A percentile compares a stretch with the other conserved stretches of the same genome.
These are phyloP conservation scores for Striga hermonthica DNA, from an alignment of 305 asterid species.

Conservation along the genomic window DNA sequence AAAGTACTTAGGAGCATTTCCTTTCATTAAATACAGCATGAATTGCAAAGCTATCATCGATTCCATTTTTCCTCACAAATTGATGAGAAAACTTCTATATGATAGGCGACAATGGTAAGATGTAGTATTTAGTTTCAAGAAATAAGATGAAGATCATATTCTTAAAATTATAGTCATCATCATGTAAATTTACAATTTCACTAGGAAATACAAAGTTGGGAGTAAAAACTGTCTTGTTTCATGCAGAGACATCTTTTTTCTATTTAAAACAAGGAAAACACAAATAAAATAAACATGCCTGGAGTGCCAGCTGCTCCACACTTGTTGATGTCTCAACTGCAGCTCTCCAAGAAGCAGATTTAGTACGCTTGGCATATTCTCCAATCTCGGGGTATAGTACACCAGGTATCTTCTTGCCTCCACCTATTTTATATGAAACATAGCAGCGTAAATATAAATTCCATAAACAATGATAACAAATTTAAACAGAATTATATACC, in stretches of 20 bases:
- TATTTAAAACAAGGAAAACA: conserved; percentile 10
- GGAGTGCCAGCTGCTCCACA: conserved; percentile 85
- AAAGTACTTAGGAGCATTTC: conserved; percentile 22
- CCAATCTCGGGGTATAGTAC: conserved; percentile 78
- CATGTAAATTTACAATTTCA: conserved; percentile 5
- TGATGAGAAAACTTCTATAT: background rate
- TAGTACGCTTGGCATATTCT: conserved; percentile 71
- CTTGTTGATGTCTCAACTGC: conserved; percentile 77
- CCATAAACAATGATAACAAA: conserved; percentile 25
- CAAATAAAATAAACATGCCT: conserved; percentile 44
- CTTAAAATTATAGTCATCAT: conserved; percentile 18
- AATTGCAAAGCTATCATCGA: conserved; percentile 19
- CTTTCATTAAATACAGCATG: conserved; percentile 25
- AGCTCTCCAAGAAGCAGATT: conserved; percentile 79
- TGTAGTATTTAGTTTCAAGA: conserved; percentile 22
- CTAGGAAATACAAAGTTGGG: conserved; percentile 18
- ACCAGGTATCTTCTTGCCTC: conserved; percentile 74
- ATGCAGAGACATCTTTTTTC: conserved; percentile 11
- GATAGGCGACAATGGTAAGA: conserved; percentile 15
- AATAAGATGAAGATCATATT: conserved; percentile 6
- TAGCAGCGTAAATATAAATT: conserved; percentile 30
- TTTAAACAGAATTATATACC: conserved; percentile 26
- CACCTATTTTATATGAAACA: conserved; percentile 53
- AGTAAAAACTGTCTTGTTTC: conserved; percentile 24
- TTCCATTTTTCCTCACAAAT: conserved; percentile 9